These are phyloP conservation scores for Termitomyces sp. DNA, from an alignment of 768 basidiomycete species.

Conservation along the genomic window DNA sequence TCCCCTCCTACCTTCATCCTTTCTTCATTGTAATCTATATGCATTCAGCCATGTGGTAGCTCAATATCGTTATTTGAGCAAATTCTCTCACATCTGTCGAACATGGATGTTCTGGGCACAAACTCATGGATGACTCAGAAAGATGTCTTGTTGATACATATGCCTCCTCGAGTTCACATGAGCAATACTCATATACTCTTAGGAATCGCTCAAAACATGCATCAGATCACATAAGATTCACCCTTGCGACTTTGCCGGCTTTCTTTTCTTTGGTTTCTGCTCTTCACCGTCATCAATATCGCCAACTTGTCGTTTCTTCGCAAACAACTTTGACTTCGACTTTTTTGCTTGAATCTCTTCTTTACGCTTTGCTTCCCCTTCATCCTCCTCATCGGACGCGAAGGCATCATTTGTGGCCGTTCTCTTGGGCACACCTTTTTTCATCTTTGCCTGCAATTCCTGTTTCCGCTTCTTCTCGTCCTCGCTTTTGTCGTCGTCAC, in stretches of 20 bases:
- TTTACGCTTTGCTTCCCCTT: slow-evolving; percentile 11
- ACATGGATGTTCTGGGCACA: too few species aligned
- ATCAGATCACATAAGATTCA: not conserved
- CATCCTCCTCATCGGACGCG: slow-evolving; percentile 25
- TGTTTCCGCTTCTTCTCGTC: slow-evolving; percentile 13
- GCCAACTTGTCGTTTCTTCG: slow-evolving; percentile 17
- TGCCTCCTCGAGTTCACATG: not conserved
- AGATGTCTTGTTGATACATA: not conserved
- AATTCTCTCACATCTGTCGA: not conserved
- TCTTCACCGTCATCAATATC: slow-evolving; percentile 16
- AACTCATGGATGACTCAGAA: not conserved
- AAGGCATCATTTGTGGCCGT: slow-evolving; percentile 34
- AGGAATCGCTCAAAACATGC: not conserved
- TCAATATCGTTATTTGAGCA: not conserved
- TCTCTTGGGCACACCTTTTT: slow-evolving; percentile 44
- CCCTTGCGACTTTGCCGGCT: not conserved
- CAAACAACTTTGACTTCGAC: not conserved
- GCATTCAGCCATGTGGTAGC: not conserved
- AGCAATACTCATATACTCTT: not conserved
- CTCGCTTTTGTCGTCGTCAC: slow-evolving; percentile 21
- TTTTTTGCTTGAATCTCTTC: slow-evolving; percentile 1
- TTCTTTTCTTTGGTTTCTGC: slow-evolving; percentile 31
- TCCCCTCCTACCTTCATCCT: not conserved
- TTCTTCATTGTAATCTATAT: not conserved
- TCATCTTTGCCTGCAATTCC: not conserved